phyloP scores from a whole-genome alignment of 495 filamentous ascomycete species.

The Hypoxylon intermedium region DNA sequence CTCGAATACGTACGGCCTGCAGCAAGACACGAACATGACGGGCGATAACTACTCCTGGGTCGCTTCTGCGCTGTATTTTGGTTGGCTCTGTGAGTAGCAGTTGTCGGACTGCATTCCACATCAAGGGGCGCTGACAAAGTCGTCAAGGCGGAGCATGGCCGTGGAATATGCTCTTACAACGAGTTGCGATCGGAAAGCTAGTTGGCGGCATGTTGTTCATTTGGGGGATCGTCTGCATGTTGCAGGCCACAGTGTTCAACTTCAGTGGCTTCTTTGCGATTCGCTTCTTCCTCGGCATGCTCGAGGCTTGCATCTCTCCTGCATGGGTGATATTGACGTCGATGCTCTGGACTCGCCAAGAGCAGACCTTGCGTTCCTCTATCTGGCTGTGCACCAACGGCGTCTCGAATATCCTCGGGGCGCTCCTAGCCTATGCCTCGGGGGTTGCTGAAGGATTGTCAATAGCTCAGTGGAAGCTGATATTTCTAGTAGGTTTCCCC shows the following conservation, averaged over 20 bases:
- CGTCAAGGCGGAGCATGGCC: slow-evolving; percentile 41
- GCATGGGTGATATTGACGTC: slow-evolving; percentile 43
- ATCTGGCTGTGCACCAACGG: slow-evolving; percentile 39
- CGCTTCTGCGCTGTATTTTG: slow-evolving; percentile 43
- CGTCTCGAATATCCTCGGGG: slow-evolving; percentile 32
- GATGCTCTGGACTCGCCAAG: slow-evolving; percentile 39
- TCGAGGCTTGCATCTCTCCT: slow-evolving; percentile 45
- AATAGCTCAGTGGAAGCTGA: slow-evolving; percentile 40
- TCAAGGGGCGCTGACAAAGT: neutral
- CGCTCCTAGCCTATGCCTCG: slow-evolving; percentile 34
- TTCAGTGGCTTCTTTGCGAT: slow-evolving; percentile 43
- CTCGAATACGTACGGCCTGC: slow-evolving; percentile 43
- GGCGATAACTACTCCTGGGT: slow-evolving; percentile 47
- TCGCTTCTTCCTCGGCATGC: slow-evolving; percentile 48
- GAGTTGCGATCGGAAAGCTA: slow-evolving; percentile 42
- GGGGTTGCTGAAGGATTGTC: slow-evolving; percentile 27
- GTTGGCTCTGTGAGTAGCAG: slow-evolving; percentile 39
- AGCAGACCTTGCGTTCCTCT: slow-evolving; percentile 35
- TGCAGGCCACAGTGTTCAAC: slow-evolving; percentile 40
- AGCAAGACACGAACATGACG: slow-evolving; percentile 41
- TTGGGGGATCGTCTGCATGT: slow-evolving; percentile 45
- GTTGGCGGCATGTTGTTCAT: slow-evolving; percentile 43
- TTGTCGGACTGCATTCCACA: neutral
- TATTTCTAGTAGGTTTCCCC: slow-evolving; percentile 27
- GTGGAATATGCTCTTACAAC: slow-evolving; percentile 44